These are phyloP conservation scores for Hyphodiscus sp. DNA, from an alignment of 2,329 filamentous ascomycete genomes.

Conservation along the genomic window DNA sequence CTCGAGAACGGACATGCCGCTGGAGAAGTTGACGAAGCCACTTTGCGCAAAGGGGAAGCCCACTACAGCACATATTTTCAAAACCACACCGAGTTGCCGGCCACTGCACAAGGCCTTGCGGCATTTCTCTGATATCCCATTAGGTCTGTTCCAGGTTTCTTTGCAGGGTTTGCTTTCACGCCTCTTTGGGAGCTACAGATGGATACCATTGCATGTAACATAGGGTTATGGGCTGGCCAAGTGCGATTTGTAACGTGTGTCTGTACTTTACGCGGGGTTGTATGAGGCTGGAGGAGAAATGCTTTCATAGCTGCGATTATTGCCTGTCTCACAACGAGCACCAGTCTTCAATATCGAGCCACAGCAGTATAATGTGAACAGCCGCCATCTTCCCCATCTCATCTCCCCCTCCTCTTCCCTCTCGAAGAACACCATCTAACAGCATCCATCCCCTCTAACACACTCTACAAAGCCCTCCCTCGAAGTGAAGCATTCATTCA, in stretches of 20 bases:
- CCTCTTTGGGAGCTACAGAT: neutral
- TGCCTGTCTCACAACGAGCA: neutral
- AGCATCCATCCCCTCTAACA: no score
- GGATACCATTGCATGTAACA: neutral
- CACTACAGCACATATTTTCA: constrained; percentile 39
- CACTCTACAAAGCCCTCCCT: no score
- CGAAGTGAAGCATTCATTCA: no score
- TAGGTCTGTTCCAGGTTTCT: neutral
- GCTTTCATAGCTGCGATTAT: neutral
- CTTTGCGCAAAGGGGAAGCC: constrained; percentile 36
- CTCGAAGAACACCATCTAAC: no score
- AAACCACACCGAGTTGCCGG: constrained; percentile 20
- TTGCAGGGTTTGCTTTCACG: neutral
- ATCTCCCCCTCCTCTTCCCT: no score
- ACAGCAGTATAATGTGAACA: no score
- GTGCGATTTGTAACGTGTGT: neutral
- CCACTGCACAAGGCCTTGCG: constrained; percentile 24
- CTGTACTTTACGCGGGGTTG: neutral
- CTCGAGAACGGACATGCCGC: constrained; percentile 37
- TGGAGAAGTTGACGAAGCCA: constrained; percentile 37
- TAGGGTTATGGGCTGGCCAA: neutral
- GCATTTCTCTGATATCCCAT: constrained; percentile 17
- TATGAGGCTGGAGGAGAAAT: neutral
- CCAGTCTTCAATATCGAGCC: no score
- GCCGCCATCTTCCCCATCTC: no score